These are phyloP conservation scores for Amorphotheca resinae DNA, from an alignment of 495 filamentous ascomycete genomes.

Conservation along the genomic window DNA sequence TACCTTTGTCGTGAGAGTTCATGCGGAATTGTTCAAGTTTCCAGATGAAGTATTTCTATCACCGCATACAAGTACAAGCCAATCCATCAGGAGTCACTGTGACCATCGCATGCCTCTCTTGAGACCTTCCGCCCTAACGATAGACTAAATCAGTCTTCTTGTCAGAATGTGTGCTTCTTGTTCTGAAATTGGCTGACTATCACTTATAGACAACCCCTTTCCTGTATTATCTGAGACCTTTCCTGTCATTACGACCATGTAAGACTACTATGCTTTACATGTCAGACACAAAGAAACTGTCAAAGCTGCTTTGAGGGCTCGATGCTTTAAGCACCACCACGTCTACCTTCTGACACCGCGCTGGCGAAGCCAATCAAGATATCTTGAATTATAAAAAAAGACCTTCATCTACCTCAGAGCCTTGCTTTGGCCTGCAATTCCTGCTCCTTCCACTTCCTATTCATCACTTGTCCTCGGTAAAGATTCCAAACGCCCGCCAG, in stretches of 20 bases:
- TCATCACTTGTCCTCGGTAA: conserved; percentile 50
- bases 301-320: too few species aligned
- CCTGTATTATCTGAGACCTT: background rate
- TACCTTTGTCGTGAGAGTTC: too few species aligned
- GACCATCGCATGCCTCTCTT: too few species aligned
- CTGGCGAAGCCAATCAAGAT: background rate
- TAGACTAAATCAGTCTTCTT: background rate
- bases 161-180: background rate
- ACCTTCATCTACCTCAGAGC: conserved; percentile 33
- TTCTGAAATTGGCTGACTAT: background rate
- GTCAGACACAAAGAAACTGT: too few species aligned
- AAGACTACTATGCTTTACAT: background rate
- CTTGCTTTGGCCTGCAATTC: conserved; percentile 56
- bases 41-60: too few species aligned
- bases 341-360: too few species aligned
- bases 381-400: background rate
- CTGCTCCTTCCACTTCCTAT: conserved; percentile 55
- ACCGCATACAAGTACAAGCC: too few species aligned
- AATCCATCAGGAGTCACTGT: too few species aligned
- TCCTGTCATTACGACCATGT: background rate
- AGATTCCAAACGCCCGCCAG: conserved; percentile 52
- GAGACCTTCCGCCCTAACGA: too few species aligned
- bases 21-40: too few species aligned
- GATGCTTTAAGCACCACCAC: too few species aligned
- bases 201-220: background rate